Percentiles rank a stretch among this genome's conserved stretches.
Conservation (phyloP, 148 eudicot species). For the Cornus suecica region DNA sequence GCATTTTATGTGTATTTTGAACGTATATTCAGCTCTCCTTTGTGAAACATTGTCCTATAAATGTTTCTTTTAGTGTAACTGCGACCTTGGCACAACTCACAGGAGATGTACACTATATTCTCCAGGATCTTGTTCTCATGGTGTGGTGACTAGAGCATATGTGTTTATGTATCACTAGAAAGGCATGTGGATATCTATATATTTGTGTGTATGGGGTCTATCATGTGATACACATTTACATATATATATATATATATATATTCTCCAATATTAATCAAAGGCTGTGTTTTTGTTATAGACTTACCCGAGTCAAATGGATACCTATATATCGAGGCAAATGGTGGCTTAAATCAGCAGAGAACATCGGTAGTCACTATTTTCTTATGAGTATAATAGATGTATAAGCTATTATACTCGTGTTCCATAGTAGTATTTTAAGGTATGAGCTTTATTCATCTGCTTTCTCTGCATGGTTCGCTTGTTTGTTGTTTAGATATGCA, state of each 20-base stretch:
- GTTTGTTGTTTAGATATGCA: slow-evolving; percentile 66
- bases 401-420: slow-evolving; percentile 1
- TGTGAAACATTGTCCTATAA: background rate
- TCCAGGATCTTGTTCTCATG: background rate
- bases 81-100: background rate
- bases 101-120: background rate
- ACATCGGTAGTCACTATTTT: slow-evolving; percentile 52
- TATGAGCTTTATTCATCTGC: slow-evolving; percentile 6
- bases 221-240: background rate
- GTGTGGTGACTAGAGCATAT: background rate
- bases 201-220: no score
- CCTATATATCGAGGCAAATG: slow-evolving; percentile 92
- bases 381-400: background rate
- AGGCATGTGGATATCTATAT: background rate
- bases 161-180: background rate
- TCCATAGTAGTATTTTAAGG: slow-evolving; percentile 1
- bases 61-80: background rate
- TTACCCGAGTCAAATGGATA: slow-evolving; percentile 90
- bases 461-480: slow-evolving; percentile 8
- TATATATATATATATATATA: background rate
- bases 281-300: slow-evolving; percentile 23
- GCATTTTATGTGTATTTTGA: background rate
- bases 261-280: slow-evolving; percentile 4
- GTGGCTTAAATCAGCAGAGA: slow-evolving; percentile 98
- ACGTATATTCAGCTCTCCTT: background rate